Evolutionary conservation across 768 basidiomycete genomes (phyloP).

Genomic region (Mycena polygramma): DNA sequence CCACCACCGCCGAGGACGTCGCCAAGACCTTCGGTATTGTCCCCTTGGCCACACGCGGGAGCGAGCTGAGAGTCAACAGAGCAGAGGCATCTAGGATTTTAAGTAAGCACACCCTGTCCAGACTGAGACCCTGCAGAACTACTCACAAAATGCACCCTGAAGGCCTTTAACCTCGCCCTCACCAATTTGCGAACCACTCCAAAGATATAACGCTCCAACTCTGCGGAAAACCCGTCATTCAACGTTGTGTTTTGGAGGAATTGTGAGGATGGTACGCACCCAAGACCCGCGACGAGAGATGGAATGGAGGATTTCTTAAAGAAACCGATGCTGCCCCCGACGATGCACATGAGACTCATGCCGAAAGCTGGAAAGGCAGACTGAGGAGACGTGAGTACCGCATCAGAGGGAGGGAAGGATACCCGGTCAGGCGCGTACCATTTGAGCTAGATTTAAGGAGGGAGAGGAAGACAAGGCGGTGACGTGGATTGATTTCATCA

Average conservation of each 20-base stretch:
- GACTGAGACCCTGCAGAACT: background rate
- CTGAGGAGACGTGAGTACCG: constrained; percentile 40
- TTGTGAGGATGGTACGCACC: constrained; percentile 53
- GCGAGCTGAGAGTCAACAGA: constrained; percentile 61
- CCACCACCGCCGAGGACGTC: constrained; percentile 56
- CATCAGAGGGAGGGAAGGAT: background rate
- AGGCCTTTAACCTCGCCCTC: constrained; percentile 61
- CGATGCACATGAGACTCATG: constrained; percentile 66
- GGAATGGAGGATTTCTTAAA: constrained; percentile 65
- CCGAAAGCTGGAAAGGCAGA: constrained; percentile 68
- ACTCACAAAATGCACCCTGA: constrained; percentile 64
- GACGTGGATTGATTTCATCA: constrained; percentile 1
- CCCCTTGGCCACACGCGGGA: constrained; percentile 64
- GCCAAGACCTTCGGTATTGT: constrained; percentile 63
- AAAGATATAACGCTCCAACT: constrained; percentile 67
- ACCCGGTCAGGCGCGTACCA: constrained; percentile 14
- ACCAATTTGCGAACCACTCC: constrained; percentile 64
- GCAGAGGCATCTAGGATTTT: constrained; percentile 63
- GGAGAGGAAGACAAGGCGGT: background rate
- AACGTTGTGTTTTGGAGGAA: background rate
- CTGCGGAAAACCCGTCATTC: constrained; percentile 41
- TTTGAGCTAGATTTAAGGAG: constrained; percentile 3
- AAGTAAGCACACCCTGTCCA: background rate
- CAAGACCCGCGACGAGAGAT: constrained; percentile 67
- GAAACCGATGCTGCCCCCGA: constrained; percentile 66